Evolutionary conservation across 2,329 filamentous ascomycete genomes (phyloP).

Genomic region (Ambrosiella beaveri): DNA sequence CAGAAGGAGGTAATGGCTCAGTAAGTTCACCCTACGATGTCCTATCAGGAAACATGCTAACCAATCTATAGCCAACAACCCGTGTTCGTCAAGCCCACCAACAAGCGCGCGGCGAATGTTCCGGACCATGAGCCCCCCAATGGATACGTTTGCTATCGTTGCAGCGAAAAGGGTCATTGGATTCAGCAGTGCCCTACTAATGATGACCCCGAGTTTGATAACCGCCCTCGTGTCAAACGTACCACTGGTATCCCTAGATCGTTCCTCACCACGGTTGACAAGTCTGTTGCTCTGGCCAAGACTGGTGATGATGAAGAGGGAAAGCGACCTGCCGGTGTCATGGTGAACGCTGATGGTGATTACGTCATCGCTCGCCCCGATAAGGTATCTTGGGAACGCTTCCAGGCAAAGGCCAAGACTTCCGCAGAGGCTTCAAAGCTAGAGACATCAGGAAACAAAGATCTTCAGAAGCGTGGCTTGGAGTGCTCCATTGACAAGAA

Average conservation of each 20-base stretch:
- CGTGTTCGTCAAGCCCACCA: conserved; percentile 36
- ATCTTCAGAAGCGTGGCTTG: conserved; percentile 71
- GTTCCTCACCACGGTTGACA: conserved; percentile 89
- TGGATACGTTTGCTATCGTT: conserved; percentile 92
- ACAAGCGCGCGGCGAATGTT: conserved; percentile 54
- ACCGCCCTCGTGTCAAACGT: conserved; percentile 79
- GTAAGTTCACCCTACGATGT: conserved; percentile 26
- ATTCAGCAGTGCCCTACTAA: conserved; percentile 98
- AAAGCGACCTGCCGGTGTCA: conserved; percentile 74
- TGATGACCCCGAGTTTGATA: conserved; percentile 89
- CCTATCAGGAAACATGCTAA: conserved; percentile 18
- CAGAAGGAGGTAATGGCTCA: conserved; percentile 88
- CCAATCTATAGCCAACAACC: conserved; percentile 37
- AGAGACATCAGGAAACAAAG: conserved; percentile 62
- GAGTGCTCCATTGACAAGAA: conserved; percentile 94
- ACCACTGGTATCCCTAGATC: conserved; percentile 94
- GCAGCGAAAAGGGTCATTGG: conserved; percentile 97
- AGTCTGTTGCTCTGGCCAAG: conserved; percentile 57
- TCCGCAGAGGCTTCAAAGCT: conserved; percentile 69
- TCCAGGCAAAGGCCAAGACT: conserved; percentile 83
- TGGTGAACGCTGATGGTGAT: conserved; percentile 95
- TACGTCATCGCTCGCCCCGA: conserved; percentile 94
- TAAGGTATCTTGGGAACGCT: conserved; percentile 90
- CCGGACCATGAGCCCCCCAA: conserved; percentile 86
- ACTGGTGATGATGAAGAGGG: conserved; percentile 61